phyloP scores from a whole-genome alignment of 1,139 yeast genomes.

The Arxiozyma telluris region DNA sequence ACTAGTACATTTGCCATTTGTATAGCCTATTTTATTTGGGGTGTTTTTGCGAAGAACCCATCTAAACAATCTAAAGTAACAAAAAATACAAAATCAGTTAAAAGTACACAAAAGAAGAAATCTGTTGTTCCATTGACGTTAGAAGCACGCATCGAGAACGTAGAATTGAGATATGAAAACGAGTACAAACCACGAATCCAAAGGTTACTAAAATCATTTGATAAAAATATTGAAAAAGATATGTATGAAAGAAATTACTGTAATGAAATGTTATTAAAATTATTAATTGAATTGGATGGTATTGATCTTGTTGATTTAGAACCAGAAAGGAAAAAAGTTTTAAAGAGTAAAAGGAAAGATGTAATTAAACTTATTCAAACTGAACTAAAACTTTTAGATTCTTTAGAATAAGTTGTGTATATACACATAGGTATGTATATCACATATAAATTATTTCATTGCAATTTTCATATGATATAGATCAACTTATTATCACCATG shows the following conservation, averaged over 20 bases:
- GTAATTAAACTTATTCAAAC: slow-evolving; percentile 53
- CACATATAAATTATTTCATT: not conserved
- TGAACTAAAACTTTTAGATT: slow-evolving; percentile 51
- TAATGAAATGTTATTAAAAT: slow-evolving; percentile 59
- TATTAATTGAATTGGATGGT: slow-evolving; percentile 56
- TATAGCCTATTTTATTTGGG: slow-evolving; percentile 5
- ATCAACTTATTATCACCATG: not conserved
- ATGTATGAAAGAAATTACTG: slow-evolving; percentile 48
- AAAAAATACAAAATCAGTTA: not conserved
- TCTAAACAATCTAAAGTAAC: not conserved
- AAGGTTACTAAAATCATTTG: slow-evolving; percentile 16
- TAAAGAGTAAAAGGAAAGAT: slow-evolving; percentile 51
- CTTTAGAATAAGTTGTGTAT: slow-evolving; percentile 24
- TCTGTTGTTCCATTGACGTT: slow-evolving; percentile 15
- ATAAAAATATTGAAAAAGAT: slow-evolving; percentile 28
- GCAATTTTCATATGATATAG: too few species aligned
- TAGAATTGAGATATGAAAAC: slow-evolving; percentile 19
- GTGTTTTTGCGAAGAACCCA: slow-evolving; percentile 2
- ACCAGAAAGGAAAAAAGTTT: slow-evolving; percentile 34
- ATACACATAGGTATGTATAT: not conserved
- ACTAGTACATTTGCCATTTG: slow-evolving; percentile 6
- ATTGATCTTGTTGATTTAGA: slow-evolving; percentile 42
- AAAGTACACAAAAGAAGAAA: slow-evolving; percentile 6
- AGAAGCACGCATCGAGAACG: slow-evolving; percentile 24
- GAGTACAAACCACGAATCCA: slow-evolving; percentile 23